phyloP scores from a whole-genome alignment of 2,329 filamentous ascomycete genomes.

The Leptographium radiaticola region DNA sequence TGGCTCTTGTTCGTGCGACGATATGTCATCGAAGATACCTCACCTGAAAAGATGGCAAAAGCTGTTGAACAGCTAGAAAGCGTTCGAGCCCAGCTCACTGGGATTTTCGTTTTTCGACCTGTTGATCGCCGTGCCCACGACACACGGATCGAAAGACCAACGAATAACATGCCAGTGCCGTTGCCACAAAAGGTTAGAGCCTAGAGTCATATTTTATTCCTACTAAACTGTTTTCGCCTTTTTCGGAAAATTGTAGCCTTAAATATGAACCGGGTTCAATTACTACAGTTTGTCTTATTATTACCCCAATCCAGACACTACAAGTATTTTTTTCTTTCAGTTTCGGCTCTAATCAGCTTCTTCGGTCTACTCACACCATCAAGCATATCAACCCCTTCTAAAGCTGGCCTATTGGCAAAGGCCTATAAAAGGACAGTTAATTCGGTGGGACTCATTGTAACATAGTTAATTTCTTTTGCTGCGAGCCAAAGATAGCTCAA shows the following conservation, averaged over 20 bases:
- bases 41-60: conserved; percentile 42
- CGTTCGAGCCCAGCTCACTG: conserved; percentile 32
- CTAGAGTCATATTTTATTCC: background rate
- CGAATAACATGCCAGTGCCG: conserved; percentile 5
- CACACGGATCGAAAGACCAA: conserved; percentile 25
- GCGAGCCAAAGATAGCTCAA: too few relatives aligned
- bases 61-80: conserved; percentile 36
- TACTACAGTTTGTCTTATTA: too few relatives aligned
- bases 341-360: too few relatives aligned
- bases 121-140: conserved; percentile 41
- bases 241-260: background rate
- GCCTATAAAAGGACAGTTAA: too few relatives aligned
- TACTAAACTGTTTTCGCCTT: background rate
- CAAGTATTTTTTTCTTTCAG: too few relatives aligned
- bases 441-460: too few relatives aligned
- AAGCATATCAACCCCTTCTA: too few relatives aligned
- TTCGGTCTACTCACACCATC: too few relatives aligned
- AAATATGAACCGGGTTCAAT: too few relatives aligned
- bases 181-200: conserved; percentile 6
- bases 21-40: conserved; percentile 41
- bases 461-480: too few relatives aligned
- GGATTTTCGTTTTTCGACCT: conserved; percentile 36
- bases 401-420: too few relatives aligned
- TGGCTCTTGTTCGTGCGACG: conserved; percentile 44
- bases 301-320: background rate